Base-by-base conservation (phyloP, 768 basidiomycete species). In the Tubosaeta sp. region DNA sequence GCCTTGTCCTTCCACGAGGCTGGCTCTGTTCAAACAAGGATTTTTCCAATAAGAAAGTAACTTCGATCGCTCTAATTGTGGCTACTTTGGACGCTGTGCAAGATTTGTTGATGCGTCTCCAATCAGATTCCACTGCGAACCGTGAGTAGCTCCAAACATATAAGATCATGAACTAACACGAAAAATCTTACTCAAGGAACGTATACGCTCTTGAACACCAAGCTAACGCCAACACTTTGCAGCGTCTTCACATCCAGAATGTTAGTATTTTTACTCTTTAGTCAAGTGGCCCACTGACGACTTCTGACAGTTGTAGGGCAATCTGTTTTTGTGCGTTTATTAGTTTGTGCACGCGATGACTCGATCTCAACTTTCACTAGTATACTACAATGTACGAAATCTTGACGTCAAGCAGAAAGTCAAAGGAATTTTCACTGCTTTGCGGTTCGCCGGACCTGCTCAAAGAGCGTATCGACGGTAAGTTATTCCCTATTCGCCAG, bases 1-100 rank as follows among this genome's bases (percentile, higher is more conserved):
- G 72, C 14, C 56, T 81, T 26, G 75, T 76, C 5, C 70, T 86
- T 32, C 84, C 84, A 0, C 74, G 74, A 2, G 76, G 73, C 47
- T 86, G 83, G 82, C 59, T 83, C 17, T 32, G 68, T 14, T 16
- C 37, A 26, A 41, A 59, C 42, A 52, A 53, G 14, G 58, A 54
- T 50, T 56, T 60, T 47, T 64, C 26, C 8, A 16, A 1, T 0
- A 43, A 56, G 37, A 60, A 59, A 53, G 52, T 55, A 5, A 32
- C 53, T 35, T n/a, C 7, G n/a, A 69, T 76, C 59, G 79, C 0
- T 81, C 78, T 59, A 68, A 76, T 51, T 60, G 76, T 49, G 5
- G 22, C 48, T 1, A 53, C 71, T 2, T 53, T 66, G 27, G 25
- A 44, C 7, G 51, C 19, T 7, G 52, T 76, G 31, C 53, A 25